Conservation (phyloP, 2,329 filamentous ascomycete genomes). For the Arachnomyces sp. region DNA sequence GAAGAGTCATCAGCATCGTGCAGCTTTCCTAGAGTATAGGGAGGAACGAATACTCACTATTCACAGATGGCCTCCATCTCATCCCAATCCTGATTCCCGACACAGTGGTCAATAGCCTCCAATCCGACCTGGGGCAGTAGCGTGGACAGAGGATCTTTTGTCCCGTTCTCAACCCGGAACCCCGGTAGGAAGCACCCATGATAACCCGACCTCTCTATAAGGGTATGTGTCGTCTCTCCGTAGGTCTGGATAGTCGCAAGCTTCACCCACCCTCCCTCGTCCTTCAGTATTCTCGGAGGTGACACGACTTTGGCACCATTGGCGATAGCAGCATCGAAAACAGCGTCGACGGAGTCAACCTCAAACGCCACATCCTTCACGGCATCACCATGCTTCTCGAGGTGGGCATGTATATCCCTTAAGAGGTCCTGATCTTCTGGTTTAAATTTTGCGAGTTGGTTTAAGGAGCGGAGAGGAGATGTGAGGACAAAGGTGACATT, state of each 20-base stretch:
- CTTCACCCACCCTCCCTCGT: constrained; percentile 57
- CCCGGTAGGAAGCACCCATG: constrained; percentile 73
- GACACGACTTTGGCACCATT: constrained; percentile 35
- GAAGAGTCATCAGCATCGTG: constrained; percentile 1
- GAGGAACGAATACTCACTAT: constrained; percentile 39
- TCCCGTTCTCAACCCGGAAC: constrained; percentile 51
- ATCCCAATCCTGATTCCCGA: constrained; percentile 94
- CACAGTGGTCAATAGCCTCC: constrained; percentile 84
- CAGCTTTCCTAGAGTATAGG: not conserved
- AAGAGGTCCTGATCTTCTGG: constrained; percentile 57
- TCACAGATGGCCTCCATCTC: constrained; percentile 63
- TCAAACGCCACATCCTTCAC: constrained; percentile 95
- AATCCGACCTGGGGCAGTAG: constrained; percentile 58
- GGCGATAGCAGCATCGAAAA: constrained; percentile 64
- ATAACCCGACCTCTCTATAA: constrained; percentile 67
- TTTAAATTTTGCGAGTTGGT: constrained; percentile 50
- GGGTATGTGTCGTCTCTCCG: constrained; percentile 88
- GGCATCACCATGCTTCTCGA: constrained; percentile 82
- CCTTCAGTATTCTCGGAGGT: constrained; percentile 50
- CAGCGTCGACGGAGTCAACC: constrained; percentile 76
- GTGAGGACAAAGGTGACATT: constrained; percentile 37
- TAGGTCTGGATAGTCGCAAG: constrained; percentile 83
- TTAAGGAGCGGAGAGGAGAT: constrained; percentile 48
- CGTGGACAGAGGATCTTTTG: constrained; percentile 38
- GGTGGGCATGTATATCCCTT: constrained; percentile 68